phyloP scores from a whole-genome alignment of 371 early-diverging fungal species.

The Entomophthora muscae region DNA sequence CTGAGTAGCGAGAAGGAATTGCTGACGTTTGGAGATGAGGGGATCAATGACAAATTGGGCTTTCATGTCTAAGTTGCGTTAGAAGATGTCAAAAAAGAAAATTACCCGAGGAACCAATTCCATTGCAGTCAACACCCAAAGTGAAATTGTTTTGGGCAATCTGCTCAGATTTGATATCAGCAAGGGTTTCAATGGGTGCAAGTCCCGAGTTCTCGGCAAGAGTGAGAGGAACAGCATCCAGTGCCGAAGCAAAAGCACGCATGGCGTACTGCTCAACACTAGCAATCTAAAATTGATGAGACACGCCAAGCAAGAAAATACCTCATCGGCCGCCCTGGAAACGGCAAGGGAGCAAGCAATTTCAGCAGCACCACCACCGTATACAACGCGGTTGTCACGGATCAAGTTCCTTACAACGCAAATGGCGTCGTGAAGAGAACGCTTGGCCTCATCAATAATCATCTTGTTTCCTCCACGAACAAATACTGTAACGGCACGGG shows the following conservation, averaged over 20 bases:
- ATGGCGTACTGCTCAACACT: constrained; percentile 95
- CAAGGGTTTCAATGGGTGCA: constrained; percentile 87
- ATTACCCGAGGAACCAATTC: constrained; percentile 63
- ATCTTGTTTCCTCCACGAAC: constrained; percentile 98
- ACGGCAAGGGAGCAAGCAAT: constrained; percentile 90
- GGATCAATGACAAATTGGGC: constrained; percentile 96
- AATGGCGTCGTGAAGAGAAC: constrained; percentile 97
- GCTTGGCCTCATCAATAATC: constrained; percentile 99
- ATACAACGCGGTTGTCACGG: constrained; percentile 92
- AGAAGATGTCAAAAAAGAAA: constrained; percentile 11
- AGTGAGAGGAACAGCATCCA: constrained; percentile 92
- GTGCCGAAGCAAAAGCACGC: constrained; percentile 91
- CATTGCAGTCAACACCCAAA: constrained; percentile 94
- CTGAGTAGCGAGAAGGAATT: constrained; percentile 95
- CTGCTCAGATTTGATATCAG: constrained; percentile 86
- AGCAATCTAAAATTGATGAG: constrained; percentile 28
- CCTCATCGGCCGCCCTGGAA: constrained; percentile 78
- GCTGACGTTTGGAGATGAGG: constrained; percentile 96
- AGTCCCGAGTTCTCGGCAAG: constrained; percentile 98
- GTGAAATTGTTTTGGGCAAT: constrained; percentile 58
- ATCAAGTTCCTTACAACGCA: constrained; percentile 98
- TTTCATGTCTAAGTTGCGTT: constrained; percentile 98
- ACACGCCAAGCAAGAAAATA: constrained; percentile 15
- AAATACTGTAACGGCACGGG: constrained; percentile 95
- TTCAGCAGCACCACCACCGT: constrained; percentile 99